Base-by-base conservation (phyloP, 805 yeast species). In the Ogataea nitratoaversa region DNA sequence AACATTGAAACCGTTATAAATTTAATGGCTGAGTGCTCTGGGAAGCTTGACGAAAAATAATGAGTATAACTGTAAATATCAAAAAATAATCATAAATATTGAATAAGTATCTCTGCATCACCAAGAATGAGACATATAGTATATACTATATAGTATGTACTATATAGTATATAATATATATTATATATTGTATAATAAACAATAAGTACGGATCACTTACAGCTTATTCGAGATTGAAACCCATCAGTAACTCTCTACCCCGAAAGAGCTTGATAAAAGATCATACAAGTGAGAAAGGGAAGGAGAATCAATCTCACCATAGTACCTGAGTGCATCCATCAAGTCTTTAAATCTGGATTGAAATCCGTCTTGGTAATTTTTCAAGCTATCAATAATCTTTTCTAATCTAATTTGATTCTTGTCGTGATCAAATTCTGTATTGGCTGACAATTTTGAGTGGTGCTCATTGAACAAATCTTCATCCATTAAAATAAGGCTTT, bases 1-100 rank as follows among this genome's bases (percentile, higher is more conserved):
- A 89, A 88, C 51, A 71, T 88, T 11, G 90, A 87, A 38, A 68
- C 67, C 20, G 76, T 90, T 43, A 73, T 89, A 18, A 60, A 69
- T 22, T 68, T 80, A 63, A 88, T 90, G 96, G 84, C 82, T 5
- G 78, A 74, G 48, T 65, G 75, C 28, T 72, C 78, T 2, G 64
- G 62, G 3, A 62, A 56, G 40, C 25, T 46, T 20, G 44, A 46
- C 6, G 20, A 17, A 17, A 8, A n/a, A n/a, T n/a, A n/a, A n/a
- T n/a, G n/a, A n/a, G n/a, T n/a, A n/a, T n/a, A n/a, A n/a, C n/a
- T n/a, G n/a, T n/a, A n/a, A n/a, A n/a, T n/a, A n/a, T n/a, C n/a
- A n/a, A n/a, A n/a, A n/a, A n/a, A n/a, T n/a, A n/a, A n/a, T n/a
- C n/a, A n/a, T n/a, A n/a, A n/a, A n/a, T n/a, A n/a, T n/a, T n/a